A percentile compares a stretch with the other conserved stretches of the same genome.
Evolutionary conservation across 805 yeast species (phyloP).

Genomic region (Myxozyma sirexii): DNA sequence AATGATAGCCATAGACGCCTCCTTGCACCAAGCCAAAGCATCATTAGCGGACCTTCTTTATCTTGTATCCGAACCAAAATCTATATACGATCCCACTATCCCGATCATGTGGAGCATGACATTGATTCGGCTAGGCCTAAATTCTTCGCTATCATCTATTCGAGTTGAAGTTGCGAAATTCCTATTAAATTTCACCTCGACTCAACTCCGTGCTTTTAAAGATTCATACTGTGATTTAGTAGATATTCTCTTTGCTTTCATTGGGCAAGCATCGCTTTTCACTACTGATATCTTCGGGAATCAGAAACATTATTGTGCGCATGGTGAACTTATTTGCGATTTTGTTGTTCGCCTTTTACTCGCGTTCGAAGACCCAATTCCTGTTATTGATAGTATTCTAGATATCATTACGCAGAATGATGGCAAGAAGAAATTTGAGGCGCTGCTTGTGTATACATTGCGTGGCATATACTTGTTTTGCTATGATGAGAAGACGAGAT

Average conservation of each 20-base stretch:
- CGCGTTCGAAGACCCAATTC: conserved; percentile 14
- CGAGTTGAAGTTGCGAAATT: conserved; percentile 23
- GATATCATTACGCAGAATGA: conserved; percentile 13
- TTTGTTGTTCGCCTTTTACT: conserved; percentile 23
- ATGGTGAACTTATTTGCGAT: conserved; percentile 37
- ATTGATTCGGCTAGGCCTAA: conserved; percentile 17
- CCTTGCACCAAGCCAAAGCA: conserved; percentile 68
- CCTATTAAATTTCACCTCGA: neutral
- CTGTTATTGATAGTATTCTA: neutral
- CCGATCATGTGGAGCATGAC: conserved; percentile 18
- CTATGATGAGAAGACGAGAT: neutral
- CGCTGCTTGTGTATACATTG: conserved; percentile 9
- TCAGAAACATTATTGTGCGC: conserved; percentile 33
- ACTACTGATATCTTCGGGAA: neutral
- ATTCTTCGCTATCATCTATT: conserved; percentile 20
- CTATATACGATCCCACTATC: neutral
- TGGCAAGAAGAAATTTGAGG: conserved; percentile 11
- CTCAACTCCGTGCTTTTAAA: neutral
- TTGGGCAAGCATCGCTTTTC: conserved; percentile 22
- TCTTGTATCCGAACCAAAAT: conserved; percentile 3
- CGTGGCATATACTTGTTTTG: conserved; percentile 11
- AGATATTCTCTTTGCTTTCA: conserved; percentile 10
- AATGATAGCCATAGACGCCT: conserved; percentile 79
- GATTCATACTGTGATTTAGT: neutral
- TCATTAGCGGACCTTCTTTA: conserved; percentile 5